Conservation (phyloP, 805 yeast species). For the Metschnikowia borealis region DNA sequence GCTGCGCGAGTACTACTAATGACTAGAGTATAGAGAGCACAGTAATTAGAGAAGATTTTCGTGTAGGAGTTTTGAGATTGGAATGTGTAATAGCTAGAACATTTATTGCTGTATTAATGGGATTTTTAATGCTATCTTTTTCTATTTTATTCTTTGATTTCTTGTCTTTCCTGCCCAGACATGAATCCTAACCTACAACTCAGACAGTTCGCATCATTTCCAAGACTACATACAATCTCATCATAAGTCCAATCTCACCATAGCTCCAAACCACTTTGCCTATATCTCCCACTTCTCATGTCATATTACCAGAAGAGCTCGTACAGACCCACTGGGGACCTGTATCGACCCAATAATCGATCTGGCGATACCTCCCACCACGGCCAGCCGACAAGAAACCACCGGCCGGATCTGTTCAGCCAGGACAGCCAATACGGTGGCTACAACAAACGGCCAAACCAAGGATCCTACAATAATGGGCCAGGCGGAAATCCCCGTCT, state of each 20-base stretch:
- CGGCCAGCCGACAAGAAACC: background rate
- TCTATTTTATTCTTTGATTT: too few relatives aligned
- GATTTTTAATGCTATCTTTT: too few relatives aligned
- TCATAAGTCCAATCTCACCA: background rate
- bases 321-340: conserved; percentile 15
- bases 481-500: background rate
- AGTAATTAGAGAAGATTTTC: background rate
- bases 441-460: background rate
- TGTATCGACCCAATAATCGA: conserved; percentile 16
- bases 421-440: background rate
- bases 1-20: background rate
- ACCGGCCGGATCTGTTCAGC: background rate
- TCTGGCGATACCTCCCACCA: background rate
- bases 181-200: background rate
- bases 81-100: background rate
- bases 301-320: conserved; percentile 15
- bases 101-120: too few relatives aligned
- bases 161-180: too few relatives aligned
- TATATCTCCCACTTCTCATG: conserved; percentile 5
- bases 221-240: background rate
- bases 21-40: background rate
- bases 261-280: background rate
- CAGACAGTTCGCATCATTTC: background rate
- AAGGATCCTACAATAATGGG: background rate
- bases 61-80: background rate